A percentile compares a stretch with the other conserved stretches of the same genome.
phyloP scores from a whole-genome alignment of 2,329 filamentous ascomycete genomes.

The Pestalotiopsis sp. region DNA sequence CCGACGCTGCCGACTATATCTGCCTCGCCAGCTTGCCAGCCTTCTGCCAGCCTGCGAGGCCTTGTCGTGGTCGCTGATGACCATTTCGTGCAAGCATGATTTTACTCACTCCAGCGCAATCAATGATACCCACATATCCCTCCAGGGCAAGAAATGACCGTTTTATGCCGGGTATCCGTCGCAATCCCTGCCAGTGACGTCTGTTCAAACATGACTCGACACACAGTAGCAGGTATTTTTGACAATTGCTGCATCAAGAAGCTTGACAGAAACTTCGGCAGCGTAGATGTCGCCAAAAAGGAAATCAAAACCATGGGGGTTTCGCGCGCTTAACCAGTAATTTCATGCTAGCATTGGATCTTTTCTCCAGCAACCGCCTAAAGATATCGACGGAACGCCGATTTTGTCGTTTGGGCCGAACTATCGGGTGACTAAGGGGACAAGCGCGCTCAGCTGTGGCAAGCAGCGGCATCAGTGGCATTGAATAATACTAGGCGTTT shows the following conservation, averaged over 20 bases:
- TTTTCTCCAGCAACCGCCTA: not conserved
- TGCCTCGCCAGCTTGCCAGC: too few relatives aligned
- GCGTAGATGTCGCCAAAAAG: not conserved
- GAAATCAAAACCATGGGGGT: not conserved
- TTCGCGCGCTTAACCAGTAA: not conserved
- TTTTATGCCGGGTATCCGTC: not conserved
- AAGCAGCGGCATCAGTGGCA: not conserved
- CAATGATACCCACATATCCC: not conserved
- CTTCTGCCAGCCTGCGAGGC: not conserved
- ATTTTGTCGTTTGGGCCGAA: not conserved
- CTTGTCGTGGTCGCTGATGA: not conserved
- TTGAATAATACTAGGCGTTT: not conserved
- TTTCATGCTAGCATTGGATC: not conserved
- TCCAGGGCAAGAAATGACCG: not conserved
- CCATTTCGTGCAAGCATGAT: not conserved
- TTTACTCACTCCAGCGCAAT: not conserved
- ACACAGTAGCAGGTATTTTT: not conserved
- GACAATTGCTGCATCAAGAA: not conserved
- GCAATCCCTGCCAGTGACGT: not conserved
- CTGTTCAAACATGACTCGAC: not conserved
- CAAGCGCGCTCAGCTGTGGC: not conserved
- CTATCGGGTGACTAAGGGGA: not conserved
- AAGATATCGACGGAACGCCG: not conserved
- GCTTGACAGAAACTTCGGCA: not conserved
- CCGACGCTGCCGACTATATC: not conserved